A percentile compares a stretch with the other conserved stretches of the same genome.
These are phyloP conservation scores for Cryptosporidium sp. DNA, from an alignment of 169 alveolate species.

Conservation along the genomic window DNA sequence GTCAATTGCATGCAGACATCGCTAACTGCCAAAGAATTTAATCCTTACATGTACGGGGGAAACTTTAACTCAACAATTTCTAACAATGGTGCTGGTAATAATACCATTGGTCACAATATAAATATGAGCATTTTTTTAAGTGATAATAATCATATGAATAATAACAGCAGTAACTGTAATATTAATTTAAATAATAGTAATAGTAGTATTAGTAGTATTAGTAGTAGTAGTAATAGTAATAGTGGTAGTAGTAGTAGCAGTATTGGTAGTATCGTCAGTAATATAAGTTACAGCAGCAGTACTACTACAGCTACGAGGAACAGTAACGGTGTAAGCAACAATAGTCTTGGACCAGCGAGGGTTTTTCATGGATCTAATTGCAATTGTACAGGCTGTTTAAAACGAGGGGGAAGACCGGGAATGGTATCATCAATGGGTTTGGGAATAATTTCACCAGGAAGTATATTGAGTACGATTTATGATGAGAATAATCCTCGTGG, in stretches of 20 bases:
- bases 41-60: neutral
- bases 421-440: neutral
- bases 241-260: neutral
- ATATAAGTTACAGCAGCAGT: neutral
- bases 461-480: conserved; percentile 15
- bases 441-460: neutral
- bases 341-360: neutral
- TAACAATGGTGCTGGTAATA: neutral
- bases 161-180: neutral
- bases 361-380: neutral
- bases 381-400: neutral
- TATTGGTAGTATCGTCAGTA: neutral
- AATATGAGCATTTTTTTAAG: neutral
- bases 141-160: neutral
- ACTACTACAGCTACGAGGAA: neutral
- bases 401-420: neutral
- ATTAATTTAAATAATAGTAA: neutral
- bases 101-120: neutral
- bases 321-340: neutral
- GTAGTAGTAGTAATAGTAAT: conserved; percentile 1
- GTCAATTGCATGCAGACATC: neutral
- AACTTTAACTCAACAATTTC: neutral
- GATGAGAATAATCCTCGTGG: conserved; percentile 61
- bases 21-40: neutral
- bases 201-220: neutral